A percentile compares a stretch with the other conserved stretches of the same genome.
phyloP scores from a whole-genome alignment of 768 basidiomycete genomes.

The Melanogaster broomeanus region DNA sequence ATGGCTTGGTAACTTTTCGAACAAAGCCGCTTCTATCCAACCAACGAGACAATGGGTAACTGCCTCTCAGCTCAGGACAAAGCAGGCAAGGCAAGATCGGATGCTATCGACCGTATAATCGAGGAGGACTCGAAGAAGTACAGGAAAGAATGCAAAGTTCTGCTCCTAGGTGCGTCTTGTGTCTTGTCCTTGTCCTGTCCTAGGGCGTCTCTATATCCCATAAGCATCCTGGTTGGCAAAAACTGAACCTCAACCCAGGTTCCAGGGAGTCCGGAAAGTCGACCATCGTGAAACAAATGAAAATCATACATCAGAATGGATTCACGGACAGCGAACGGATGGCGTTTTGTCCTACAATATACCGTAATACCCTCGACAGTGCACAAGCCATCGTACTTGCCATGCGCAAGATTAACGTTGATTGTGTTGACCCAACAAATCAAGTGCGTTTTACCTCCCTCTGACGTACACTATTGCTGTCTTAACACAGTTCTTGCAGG shows the following conservation, averaged over 20 bases:
- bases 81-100: slow-evolving; percentile 61
- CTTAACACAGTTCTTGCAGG: slow-evolving; percentile 28
- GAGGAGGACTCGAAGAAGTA: slow-evolving; percentile 85
- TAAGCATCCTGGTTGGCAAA: neutral
- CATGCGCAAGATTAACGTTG: slow-evolving; percentile 83
- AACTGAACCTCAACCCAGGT: slow-evolving; percentile 45
- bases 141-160: slow-evolving; percentile 89
- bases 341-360: slow-evolving; percentile 76
- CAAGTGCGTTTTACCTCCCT: slow-evolving; percentile 32
- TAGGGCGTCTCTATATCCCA: slow-evolving; percentile 12
- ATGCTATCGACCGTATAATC: slow-evolving; percentile 78
- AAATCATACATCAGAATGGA: slow-evolving; percentile 94
- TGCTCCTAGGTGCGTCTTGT: slow-evolving; percentile 76
- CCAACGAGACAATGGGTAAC: slow-evolving; percentile 55
- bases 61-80: slow-evolving; percentile 60
- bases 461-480: neutral
- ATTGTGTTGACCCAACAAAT: slow-evolving; percentile 69
- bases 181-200: neutral
- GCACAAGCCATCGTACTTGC: slow-evolving; percentile 84
- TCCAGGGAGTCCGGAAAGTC: slow-evolving; percentile 95
- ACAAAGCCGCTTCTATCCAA: too few species aligned
- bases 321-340: slow-evolving; percentile 79
- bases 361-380: slow-evolving; percentile 85
- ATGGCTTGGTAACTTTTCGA: too few species aligned
- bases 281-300: slow-evolving; percentile 99